Base-by-base conservation (phyloP, 208 protist genomes). In the Balamuthia mandrillaris region DNA sequence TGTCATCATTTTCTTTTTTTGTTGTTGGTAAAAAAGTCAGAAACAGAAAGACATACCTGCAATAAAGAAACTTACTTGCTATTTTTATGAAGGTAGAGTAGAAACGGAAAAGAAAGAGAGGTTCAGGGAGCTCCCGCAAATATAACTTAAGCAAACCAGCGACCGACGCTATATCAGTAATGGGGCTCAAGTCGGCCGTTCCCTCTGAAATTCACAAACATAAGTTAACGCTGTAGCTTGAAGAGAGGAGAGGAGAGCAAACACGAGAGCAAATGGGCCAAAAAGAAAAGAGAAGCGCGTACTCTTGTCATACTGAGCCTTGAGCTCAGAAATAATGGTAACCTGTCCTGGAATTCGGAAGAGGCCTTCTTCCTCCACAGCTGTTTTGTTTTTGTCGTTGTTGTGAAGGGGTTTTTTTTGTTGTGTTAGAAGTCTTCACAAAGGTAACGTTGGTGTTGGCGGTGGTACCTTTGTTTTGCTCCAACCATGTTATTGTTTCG, bases 11-110 rank as follows among this genome's bases (percentile, higher is more conserved):
- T 24, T 72, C 63, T 72, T 33, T 12, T 27, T 18, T 33, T 33
- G 14, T 60, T 60, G n/a, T 60, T 18, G 60, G 6, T 6, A 3
- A 68, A 35, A 7, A 63, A 29, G 24, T 24, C 6, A 14, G 56
- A 10, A 63, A 35, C 24, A 35, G 24, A 29, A 21, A 63, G 6
- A 63, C 24, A 7, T 14, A 24, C 60, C 10, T n/a, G n/a, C n/a
- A n/a, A 3, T 29, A 10, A 35, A 24, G n/a, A 31, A 27, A 72
- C 63, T 33, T 3, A 72, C 63, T 72, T 21, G 63, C 63, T 21
- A 72, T 72, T 41, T 72, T 72, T 33, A 72, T 41, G 31, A 72
- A 72, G 6, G 63, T 72, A 41, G 63, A 31, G 35, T 72, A 72
- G 63, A 72, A 72, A 49, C 63, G 63, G 37, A 47, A 72, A 41